Evolutionary conservation across 2,329 filamentous ascomycete genomes (phyloP).

Genomic region (Penicillium sclerotiorum): DNA sequence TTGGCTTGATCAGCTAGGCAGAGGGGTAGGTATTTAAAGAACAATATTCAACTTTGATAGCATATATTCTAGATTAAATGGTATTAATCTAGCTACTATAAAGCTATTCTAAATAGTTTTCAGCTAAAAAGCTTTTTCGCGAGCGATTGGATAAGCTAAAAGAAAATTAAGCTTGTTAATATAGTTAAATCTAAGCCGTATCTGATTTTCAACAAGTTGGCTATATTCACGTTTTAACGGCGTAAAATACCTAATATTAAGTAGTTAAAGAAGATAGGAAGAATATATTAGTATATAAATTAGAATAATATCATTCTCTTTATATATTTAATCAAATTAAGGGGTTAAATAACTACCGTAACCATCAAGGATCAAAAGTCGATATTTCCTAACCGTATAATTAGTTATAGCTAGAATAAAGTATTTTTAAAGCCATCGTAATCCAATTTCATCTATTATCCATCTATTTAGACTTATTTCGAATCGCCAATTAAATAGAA

Average conservation of each 20-base stretch:
- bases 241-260: background rate
- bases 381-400: background rate
- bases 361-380: background rate
- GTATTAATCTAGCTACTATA: background rate
- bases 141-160: background rate
- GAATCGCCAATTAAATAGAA: background rate
- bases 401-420: conserved; percentile 2
- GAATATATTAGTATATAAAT: background rate
- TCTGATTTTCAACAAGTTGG: no score
- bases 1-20: background rate
- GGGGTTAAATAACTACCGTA: background rate
- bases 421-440: background rate
- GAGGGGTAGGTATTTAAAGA: background rate
- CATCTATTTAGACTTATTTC: background rate
- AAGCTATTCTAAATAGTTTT: background rate
- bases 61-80: background rate
- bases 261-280: background rate
- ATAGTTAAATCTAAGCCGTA: no score
- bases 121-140: background rate
- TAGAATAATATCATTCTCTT: background rate
- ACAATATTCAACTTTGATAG: background rate
- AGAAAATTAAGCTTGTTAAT: background rate
- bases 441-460: background rate
- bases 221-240: no score
- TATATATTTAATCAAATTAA: background rate